Percentiles rank a stretch among this genome's conserved stretches.
phyloP scores from a whole-genome alignment of 73 alveolate genomes.

The Paraurostyla sp. region DNA sequence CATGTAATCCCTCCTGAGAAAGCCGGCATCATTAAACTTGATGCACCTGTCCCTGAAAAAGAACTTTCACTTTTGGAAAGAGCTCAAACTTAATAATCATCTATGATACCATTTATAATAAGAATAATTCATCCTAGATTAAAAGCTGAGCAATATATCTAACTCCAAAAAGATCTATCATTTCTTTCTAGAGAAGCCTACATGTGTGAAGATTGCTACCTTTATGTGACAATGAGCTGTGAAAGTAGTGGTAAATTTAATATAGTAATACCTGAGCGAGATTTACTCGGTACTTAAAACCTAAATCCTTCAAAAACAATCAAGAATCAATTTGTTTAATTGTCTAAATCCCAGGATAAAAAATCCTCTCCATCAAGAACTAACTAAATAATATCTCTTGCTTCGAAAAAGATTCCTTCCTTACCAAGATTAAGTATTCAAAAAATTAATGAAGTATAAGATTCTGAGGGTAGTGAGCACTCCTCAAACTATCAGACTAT shows the following conservation, averaged over 20 bases:
- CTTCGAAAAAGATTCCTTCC: too few relatives aligned
- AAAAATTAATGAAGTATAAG: too few relatives aligned
- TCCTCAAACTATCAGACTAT: too few relatives aligned
- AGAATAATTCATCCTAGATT: slow-evolving; percentile 27
- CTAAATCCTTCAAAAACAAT: not conserved
- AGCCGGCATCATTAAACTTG: slow-evolving; percentile 22
- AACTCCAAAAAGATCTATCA: not conserved
- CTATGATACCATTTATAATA: slow-evolving; percentile 26
- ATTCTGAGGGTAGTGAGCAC: too few relatives aligned
- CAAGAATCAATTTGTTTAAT: not conserved
- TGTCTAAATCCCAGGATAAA: too few relatives aligned
- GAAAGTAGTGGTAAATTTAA: slow-evolving; percentile 25
- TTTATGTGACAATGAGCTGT: slow-evolving; percentile 22
- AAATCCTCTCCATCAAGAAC: too few relatives aligned
- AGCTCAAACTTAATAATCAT: not conserved
- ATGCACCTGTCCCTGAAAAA: slow-evolving; percentile 44
- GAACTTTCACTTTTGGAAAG: not conserved
- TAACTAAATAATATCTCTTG: too few relatives aligned
- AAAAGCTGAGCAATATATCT: slow-evolving; percentile 5
- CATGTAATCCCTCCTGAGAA: slow-evolving; percentile 42
- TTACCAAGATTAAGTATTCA: too few relatives aligned
- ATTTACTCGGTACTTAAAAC: slow-evolving; percentile 10
- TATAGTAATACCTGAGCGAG: not conserved
- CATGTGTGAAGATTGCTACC: slow-evolving; percentile 38
- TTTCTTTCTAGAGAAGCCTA: slow-evolving; percentile 22